These are phyloP conservation scores for Sungouiozyma intestinalis DNA, from an alignment of 805 yeast species.

Conservation along the genomic window DNA sequence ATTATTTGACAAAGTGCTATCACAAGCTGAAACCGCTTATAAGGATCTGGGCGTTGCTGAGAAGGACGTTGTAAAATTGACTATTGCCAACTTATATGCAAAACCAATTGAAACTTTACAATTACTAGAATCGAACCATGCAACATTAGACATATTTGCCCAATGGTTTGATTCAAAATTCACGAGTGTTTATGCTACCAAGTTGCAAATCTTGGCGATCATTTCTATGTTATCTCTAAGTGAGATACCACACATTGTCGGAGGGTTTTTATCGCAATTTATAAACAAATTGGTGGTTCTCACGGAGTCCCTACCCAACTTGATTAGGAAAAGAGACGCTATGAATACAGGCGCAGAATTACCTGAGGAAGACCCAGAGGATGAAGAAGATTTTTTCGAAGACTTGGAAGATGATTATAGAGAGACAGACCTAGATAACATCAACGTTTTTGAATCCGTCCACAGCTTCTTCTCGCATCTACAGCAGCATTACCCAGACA, in stretches of 20 bases:
- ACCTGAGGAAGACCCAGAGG: slow-evolving; percentile 15
- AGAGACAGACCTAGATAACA: slow-evolving; percentile 66
- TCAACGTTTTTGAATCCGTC: slow-evolving; percentile 61
- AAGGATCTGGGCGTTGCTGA: slow-evolving; percentile 30
- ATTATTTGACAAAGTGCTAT: slow-evolving; percentile 8
- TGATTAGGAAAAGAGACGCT: slow-evolving; percentile 56
- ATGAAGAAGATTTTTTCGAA: slow-evolving; percentile 43
- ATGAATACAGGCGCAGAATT: slow-evolving; percentile 41
- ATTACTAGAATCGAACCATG: slow-evolving; percentile 37
- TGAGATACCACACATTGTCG: slow-evolving; percentile 30
- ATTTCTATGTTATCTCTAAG: slow-evolving; percentile 39
- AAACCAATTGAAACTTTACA: slow-evolving; percentile 49
- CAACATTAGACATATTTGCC: slow-evolving; percentile 41
- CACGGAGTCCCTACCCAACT: slow-evolving; percentile 57
- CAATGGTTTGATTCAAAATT: slow-evolving; percentile 55
- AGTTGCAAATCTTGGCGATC: slow-evolving; percentile 59
- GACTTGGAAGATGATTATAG: slow-evolving; percentile 68
- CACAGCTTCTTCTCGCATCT: slow-evolving; percentile 41
- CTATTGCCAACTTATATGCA: slow-evolving; percentile 52
- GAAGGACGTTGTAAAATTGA: slow-evolving; percentile 43
- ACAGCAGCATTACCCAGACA: slow-evolving; percentile 36
- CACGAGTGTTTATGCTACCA: slow-evolving; percentile 66
- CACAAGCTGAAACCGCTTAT: slow-evolving; percentile 22
- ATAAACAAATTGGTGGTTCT: slow-evolving; percentile 41
- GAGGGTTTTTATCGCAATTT: slow-evolving; percentile 36